Conservation (phyloP, 2,329 filamentous ascomycete genomes). For the Domatiomyces globalis region DNA sequence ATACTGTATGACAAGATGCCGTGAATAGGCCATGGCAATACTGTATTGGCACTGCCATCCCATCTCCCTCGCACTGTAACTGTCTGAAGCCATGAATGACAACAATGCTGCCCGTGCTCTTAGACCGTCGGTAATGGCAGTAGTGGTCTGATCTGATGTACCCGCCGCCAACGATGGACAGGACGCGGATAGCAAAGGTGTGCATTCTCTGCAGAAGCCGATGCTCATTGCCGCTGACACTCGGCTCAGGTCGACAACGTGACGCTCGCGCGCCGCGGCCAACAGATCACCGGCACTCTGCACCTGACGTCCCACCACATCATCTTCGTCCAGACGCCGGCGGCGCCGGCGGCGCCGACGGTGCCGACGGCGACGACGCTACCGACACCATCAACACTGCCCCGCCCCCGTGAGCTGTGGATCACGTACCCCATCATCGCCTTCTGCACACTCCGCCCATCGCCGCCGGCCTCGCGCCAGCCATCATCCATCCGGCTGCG, state of each 20-base stretch:
- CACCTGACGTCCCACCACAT: conserved; percentile 51
- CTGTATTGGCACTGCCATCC: neutral
- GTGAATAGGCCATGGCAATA: too few species aligned
- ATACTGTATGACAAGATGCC: too few species aligned
- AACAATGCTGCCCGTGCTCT: neutral
- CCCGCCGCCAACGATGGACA: neutral
- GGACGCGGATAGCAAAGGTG: neutral
- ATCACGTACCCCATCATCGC: conserved; percentile 88
- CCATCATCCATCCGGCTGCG: conserved; percentile 73
- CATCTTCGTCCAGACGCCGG: conserved; percentile 46
- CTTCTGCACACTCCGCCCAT: conserved; percentile 63
- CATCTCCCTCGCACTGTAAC: too few species aligned
- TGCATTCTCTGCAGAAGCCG: neutral
- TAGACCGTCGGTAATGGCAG: neutral
- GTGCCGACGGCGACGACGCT: conserved; percentile 25
- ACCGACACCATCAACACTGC: too few species aligned
- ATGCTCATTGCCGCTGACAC: neutral
- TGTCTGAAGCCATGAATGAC: neutral
- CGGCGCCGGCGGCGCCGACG: conserved; percentile 25
- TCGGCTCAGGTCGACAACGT: conserved; percentile 38
- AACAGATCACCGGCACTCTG: conserved; percentile 44
- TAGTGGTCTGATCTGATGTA: too few species aligned
- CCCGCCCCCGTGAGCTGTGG: conserved; percentile 60
- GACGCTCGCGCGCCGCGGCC: conserved; percentile 43
- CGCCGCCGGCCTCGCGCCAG: conserved; percentile 53